These are phyloP conservation scores for Picochlorum sp. DNA, from an alignment of 139 green algal species.

Conservation along the genomic window DNA sequence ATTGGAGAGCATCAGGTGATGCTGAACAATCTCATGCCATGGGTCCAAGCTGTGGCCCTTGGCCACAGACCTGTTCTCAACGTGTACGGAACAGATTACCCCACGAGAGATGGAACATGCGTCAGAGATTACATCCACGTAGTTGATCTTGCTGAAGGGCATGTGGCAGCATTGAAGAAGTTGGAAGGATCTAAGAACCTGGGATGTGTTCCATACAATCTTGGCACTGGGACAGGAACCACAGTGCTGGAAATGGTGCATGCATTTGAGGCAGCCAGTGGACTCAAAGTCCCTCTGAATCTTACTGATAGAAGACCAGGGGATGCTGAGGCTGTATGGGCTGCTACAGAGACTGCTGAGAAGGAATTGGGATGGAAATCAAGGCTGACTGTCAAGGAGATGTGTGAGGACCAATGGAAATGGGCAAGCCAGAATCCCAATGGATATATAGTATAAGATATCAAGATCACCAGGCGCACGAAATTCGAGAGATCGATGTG, in stretches of 20 bases:
- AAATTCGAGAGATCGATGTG: neutral
- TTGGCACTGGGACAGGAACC: constrained; percentile 86
- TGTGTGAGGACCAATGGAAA: constrained; percentile 91
- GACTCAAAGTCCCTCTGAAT: constrained; percentile 59
- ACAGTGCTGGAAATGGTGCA: constrained; percentile 91
- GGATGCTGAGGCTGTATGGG: constrained; percentile 83
- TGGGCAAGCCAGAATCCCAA: constrained; percentile 86
- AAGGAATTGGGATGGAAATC: constrained; percentile 86
- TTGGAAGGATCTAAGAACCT: constrained; percentile 44
- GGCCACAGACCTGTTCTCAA: constrained; percentile 70
- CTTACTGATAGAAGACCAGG: constrained; percentile 59
- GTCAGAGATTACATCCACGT: constrained; percentile 99
- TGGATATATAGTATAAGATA: constrained; percentile 59
- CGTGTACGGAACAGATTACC: constrained; percentile 94
- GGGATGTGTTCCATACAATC: constrained; percentile 81
- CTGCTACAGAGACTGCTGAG: constrained; percentile 74
- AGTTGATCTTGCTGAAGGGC: constrained; percentile 82
- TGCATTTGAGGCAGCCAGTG: constrained; percentile 85
- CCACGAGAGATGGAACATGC: constrained; percentile 75
- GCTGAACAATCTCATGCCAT: constrained; percentile 99
- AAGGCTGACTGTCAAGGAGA: constrained; percentile 76
- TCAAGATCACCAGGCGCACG: neutral
- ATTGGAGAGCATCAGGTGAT: constrained; percentile 92
- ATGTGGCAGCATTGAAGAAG: constrained; percentile 78
- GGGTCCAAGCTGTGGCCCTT: constrained; percentile 90